These are phyloP conservation scores for Arabis alpina DNA, from an alignment of 345 rosid genomes.

Conservation along the genomic window DNA sequence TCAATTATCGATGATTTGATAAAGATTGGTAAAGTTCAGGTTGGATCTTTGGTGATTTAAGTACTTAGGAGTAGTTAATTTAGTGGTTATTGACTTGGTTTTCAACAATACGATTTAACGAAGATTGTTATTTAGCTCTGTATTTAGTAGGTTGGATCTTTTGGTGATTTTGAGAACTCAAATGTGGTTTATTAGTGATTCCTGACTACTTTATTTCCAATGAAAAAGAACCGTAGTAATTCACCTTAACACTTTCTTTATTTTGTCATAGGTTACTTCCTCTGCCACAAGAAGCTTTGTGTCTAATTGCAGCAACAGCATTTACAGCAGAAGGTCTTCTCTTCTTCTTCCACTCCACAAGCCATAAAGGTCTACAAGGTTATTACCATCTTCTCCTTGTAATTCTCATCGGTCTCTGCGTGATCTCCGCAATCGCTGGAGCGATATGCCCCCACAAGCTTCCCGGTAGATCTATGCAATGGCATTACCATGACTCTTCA, in stretches of 20 bases:
- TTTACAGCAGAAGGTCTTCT: constrained; percentile 82
- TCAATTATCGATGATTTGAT: too few relatives aligned
- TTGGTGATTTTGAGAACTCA: neutral
- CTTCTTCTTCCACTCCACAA: constrained; percentile 94
- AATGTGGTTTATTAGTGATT: neutral
- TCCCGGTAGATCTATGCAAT: constrained; percentile 71
- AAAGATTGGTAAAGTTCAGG: too few relatives aligned
- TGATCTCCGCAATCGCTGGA: constrained; percentile 68
- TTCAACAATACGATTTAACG: neutral
- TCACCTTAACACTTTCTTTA: neutral
- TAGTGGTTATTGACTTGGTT: neutral
- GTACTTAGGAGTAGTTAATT: neutral
- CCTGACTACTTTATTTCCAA: neutral
- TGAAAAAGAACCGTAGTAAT: neutral
- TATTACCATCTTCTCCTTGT: constrained; percentile 93
- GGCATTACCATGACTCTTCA: constrained; percentile 87
- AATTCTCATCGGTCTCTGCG: constrained; percentile 71
- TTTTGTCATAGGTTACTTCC: constrained; percentile 59
- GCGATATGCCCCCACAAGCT: constrained; percentile 77
- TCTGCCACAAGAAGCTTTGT: constrained; percentile 75
- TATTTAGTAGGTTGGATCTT: neutral
- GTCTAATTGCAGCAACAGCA: constrained; percentile 80
- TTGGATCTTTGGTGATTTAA: too few relatives aligned
- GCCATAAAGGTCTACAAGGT: constrained; percentile 95
- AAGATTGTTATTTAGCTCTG: neutral